A percentile compares a stretch with the other conserved stretches of the same genome.
Conservation (phyloP, 2,329 filamentous ascomycete genomes). For the Aspergillus texensis region DNA sequence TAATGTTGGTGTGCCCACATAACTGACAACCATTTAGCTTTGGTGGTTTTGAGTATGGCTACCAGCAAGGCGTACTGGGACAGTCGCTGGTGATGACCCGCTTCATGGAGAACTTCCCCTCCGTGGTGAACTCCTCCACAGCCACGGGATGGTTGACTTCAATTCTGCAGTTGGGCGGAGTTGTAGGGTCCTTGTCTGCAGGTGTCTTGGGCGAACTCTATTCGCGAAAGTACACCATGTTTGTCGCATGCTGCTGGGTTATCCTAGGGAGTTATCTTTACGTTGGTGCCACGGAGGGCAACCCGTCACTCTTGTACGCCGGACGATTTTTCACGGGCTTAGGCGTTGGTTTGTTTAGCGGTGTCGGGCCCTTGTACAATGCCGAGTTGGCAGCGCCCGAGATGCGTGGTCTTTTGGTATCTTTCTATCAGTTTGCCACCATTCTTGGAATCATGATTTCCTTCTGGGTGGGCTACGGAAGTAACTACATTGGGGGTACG, state of each 20-base stretch:
- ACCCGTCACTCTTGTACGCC: constrained; percentile 28
- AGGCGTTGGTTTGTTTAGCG: constrained; percentile 37
- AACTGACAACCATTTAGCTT: constrained; percentile 27
- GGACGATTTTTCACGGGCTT: constrained; percentile 36
- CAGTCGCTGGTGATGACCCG: constrained; percentile 55
- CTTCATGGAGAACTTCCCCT: constrained; percentile 50
- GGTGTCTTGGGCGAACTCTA: constrained; percentile 55
- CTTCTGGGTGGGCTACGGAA: constrained; percentile 44
- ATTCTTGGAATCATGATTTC: constrained; percentile 41
- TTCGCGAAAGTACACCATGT: constrained; percentile 55
- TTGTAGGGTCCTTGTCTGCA: constrained; percentile 45
- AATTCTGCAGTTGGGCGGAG: constrained; percentile 55
- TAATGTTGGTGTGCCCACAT: too few relatives aligned
- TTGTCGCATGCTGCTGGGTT: constrained; percentile 54
- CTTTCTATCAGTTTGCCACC: constrained; percentile 38
- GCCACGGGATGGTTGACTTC: constrained; percentile 51
- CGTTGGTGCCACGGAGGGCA: constrained; percentile 27
- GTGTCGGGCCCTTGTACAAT: constrained; percentile 53
- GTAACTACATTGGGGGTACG: constrained; percentile 42
- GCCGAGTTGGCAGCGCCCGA: constrained; percentile 48
- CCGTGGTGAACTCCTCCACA: constrained; percentile 45
- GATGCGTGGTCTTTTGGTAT: constrained; percentile 36
- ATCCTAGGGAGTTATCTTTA: constrained; percentile 46
- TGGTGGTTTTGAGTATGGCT: constrained; percentile 54
- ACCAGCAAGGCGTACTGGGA: constrained; percentile 47